Conservation (phyloP, 2,329 filamentous ascomycete species). For the Pseudogymnoascus sp. region DNA sequence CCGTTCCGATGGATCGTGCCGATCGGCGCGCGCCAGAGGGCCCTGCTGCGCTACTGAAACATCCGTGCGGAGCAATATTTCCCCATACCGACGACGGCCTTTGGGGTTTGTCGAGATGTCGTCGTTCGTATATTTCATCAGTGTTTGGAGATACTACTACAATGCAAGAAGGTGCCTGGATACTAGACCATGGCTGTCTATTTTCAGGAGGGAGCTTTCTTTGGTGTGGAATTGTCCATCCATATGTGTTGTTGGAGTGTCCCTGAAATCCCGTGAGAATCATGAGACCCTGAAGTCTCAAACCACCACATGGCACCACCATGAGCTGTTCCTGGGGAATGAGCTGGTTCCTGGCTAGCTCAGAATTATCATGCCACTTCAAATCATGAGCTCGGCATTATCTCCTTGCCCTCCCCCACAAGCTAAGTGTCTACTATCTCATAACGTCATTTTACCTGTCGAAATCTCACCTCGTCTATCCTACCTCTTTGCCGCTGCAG, state of each 20-base stretch:
- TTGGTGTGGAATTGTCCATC: neutral
- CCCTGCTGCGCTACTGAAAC: neutral
- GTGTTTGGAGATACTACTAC: neutral
- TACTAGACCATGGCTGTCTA: neutral
- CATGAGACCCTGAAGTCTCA: neutral
- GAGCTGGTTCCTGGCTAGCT: neutral
- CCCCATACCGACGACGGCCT: neutral
- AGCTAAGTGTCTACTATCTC: neutral
- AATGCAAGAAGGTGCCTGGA: too few relatives aligned
- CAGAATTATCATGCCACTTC: neutral
- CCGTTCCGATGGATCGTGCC: neutral
- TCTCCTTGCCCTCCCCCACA: neutral
- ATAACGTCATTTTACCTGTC: neutral
- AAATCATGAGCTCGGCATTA: neutral
- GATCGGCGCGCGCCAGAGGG: neutral
- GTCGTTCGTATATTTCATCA: neutral
- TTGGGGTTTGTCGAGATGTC: neutral
- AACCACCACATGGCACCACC: neutral
- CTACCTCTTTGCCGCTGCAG: neutral
- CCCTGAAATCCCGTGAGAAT: neutral
- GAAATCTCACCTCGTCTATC: neutral
- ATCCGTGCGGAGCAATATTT: constrained; percentile 1
- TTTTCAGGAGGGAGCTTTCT: neutral
- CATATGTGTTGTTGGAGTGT: neutral
- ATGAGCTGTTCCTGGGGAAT: neutral